phyloP scores from a whole-genome alignment of 2,329 filamentous ascomycete species.

The Clonostachys byssicola region DNA sequence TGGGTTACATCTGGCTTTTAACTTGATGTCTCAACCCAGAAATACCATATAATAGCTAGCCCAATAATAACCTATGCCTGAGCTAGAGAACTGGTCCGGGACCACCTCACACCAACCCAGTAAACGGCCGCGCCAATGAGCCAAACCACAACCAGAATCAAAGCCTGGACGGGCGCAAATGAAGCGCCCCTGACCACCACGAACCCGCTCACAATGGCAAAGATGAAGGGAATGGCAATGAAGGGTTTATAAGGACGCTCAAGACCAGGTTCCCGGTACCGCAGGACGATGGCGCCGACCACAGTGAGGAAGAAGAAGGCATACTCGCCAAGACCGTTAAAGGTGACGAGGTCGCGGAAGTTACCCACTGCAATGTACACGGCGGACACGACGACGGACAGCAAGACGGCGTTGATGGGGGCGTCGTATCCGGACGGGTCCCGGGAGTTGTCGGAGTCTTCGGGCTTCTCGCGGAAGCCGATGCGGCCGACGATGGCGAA shows the following conservation, averaged over 20 bases:
- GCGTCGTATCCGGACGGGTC: slow-evolving; percentile 33
- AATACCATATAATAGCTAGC: too few species aligned
- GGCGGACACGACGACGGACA: slow-evolving; percentile 43
- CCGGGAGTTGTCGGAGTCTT: slow-evolving; percentile 2
- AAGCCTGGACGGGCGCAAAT: slow-evolving; percentile 51
- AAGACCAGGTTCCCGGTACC: slow-evolving; percentile 50
- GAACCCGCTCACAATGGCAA: slow-evolving; percentile 54
- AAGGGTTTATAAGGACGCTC: slow-evolving; percentile 51
- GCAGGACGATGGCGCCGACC: slow-evolving; percentile 50
- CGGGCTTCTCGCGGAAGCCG: slow-evolving; percentile 16
- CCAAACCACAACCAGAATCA: slow-evolving; percentile 48
- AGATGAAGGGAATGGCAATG: slow-evolving; percentile 44
- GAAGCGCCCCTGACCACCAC: slow-evolving; percentile 54
- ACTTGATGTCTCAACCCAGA: too few species aligned
- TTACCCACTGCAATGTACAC: slow-evolving; percentile 57
- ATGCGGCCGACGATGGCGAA: slow-evolving; percentile 40
- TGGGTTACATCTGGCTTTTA: too few species aligned
- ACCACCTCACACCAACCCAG: slow-evolving; percentile 3
- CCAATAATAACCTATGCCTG: too few species aligned
- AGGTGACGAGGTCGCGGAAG: slow-evolving; percentile 57
- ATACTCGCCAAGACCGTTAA: slow-evolving; percentile 56
- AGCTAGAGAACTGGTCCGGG: neutral
- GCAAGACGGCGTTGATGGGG: slow-evolving; percentile 47
- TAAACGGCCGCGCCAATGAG: slow-evolving; percentile 41
- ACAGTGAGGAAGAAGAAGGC: slow-evolving; percentile 63